Evolutionary conservation across 352 stramenopile genomes (phyloP).

Genomic region (Phytophthora chlamydospora): DNA sequence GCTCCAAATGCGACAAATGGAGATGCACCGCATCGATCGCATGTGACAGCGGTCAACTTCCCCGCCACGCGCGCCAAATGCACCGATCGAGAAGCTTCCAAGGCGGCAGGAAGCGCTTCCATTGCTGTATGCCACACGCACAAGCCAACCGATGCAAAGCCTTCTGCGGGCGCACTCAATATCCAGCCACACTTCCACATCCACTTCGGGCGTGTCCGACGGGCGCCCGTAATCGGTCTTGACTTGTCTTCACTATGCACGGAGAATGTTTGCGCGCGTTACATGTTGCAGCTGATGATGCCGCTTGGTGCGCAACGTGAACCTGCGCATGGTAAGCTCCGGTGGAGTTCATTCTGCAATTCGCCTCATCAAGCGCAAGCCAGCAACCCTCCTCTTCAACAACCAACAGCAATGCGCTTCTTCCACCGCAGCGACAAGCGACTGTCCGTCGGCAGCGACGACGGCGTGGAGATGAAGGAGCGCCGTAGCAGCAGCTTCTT

Average conservation of each 20-base stretch:
- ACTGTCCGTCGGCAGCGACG: slow-evolving; percentile 21
- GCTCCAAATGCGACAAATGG: slow-evolving; percentile 1
- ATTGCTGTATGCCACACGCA: too few species aligned
- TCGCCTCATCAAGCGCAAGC: slow-evolving; percentile 18
- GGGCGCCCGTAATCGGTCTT: slow-evolving; percentile 9
- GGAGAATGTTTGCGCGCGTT: slow-evolving; percentile 24
- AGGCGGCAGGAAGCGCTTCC: too few species aligned
- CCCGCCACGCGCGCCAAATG: slow-evolving; percentile 4
- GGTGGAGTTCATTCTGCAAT: slow-evolving; percentile 26
- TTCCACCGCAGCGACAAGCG: slow-evolving; percentile 38
- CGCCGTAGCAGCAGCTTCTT: slow-evolving; percentile 36
- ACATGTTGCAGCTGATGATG: slow-evolving; percentile 7
- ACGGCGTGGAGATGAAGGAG: slow-evolving; percentile 29
- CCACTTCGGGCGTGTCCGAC: neutral
- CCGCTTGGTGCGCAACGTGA: neutral
- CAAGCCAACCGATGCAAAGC: neutral
- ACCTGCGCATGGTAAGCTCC: too few species aligned
- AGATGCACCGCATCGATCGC: slow-evolving; percentile 2
- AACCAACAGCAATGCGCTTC: slow-evolving; percentile 30
- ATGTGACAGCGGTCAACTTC: slow-evolving; percentile 2
- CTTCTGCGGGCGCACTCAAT: too few species aligned
- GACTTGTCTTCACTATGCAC: slow-evolving; percentile 22
- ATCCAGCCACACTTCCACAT: slow-evolving; percentile 10
- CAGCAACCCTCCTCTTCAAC: neutral
- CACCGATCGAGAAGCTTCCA: too few species aligned